A percentile compares a stretch with the other conserved stretches of the same genome.
Conservation (phyloP, 257 asterid species). For the Coffea canephora region DNA sequence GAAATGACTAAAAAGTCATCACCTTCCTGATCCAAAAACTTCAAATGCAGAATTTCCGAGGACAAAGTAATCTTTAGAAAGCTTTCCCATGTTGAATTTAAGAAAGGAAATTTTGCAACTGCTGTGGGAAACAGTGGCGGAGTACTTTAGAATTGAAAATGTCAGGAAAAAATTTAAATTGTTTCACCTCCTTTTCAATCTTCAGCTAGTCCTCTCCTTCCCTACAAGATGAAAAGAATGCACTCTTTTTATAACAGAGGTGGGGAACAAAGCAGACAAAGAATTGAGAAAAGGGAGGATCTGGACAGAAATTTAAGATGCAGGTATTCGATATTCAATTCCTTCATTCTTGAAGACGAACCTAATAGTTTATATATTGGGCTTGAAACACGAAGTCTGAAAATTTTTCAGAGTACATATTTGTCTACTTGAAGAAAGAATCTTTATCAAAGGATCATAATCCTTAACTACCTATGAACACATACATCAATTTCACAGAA, state of each 20-base stretch:
- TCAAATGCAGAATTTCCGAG: not conserved
- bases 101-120: not conserved
- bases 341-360: not conserved
- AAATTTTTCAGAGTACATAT: not conserved
- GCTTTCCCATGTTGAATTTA: not conserved
- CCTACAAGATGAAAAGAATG: conserved; percentile 57
- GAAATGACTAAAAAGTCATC: not conserved
- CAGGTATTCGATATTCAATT: not conserved
- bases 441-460: not conserved
- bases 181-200: conserved; percentile 54
- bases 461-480: not conserved
- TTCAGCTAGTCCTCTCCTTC: conserved; percentile 60
- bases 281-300: not conserved
- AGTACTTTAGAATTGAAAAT: not conserved
- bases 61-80: not conserved
- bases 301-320: not conserved
- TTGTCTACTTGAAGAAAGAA: conserved; percentile 6
- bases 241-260: conserved; percentile 39
- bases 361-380: not conserved
- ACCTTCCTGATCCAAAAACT: not conserved
- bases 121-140: not conserved
- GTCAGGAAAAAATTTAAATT: conserved; percentile 23
- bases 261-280: conserved; percentile 17
- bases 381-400: not conserved
- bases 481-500: not conserved